These are phyloP conservation scores for Phaseolus coccineus DNA, from an alignment of 331 rosid species.

Conservation along the genomic window DNA sequence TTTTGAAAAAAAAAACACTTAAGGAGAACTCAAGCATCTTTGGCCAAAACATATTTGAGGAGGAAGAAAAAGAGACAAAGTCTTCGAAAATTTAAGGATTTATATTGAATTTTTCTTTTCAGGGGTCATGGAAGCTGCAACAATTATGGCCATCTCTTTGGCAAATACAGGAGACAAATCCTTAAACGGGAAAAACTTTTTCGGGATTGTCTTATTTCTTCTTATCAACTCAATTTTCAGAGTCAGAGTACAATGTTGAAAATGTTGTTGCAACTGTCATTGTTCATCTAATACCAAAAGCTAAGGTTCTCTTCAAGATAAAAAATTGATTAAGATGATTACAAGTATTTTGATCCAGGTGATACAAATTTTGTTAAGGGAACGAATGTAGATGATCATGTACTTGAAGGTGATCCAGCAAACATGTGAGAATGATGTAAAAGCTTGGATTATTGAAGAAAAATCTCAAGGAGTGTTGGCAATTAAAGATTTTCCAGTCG, in stretches of 20 bases:
- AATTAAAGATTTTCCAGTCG: no score
- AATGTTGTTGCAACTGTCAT: not conserved
- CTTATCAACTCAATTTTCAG: not conserved
- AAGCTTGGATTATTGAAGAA: no score
- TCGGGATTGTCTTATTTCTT: no score
- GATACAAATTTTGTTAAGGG: no score
- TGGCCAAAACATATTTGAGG: not conserved
- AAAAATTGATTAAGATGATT: not conserved
- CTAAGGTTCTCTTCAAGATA: not conserved
- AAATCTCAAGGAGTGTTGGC: no score
- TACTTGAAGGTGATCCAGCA: no score
- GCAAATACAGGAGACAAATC: not conserved
- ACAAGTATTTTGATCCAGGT: not conserved
- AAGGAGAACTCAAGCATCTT: no score
- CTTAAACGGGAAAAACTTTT: not conserved
- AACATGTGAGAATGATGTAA: no score
- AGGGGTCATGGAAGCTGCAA: not conserved
- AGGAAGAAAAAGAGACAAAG: not conserved
- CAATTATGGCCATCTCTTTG: not conserved
- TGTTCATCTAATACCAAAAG: not conserved
- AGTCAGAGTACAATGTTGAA: not conserved
- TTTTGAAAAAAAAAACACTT: no score
- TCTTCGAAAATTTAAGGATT: not conserved
- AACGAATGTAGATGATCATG: no score
- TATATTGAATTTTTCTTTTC: no score